Evolutionary conservation across 108 stramenopile species (phyloP), one percentile per base, ranked within the genome.

Genomic region (Cyclotella baltica): DNA sequence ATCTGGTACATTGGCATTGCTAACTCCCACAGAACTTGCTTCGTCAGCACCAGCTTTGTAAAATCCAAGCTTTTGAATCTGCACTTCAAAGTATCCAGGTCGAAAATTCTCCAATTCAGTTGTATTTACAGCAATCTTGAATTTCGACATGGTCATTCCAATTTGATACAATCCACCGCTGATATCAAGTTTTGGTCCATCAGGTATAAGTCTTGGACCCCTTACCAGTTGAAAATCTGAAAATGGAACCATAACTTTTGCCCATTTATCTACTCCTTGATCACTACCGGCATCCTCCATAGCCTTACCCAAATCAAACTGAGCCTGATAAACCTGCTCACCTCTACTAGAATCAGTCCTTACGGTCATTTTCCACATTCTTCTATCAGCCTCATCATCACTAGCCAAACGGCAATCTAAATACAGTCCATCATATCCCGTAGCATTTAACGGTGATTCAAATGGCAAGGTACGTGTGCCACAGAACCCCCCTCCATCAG

Each of bases 401-500:
- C 90, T 91, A 4, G 76, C 84, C 47, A 93, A 69, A 23, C 80
- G 76, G 36, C 87, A 87, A 52, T 85, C 68, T 8, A 90, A 13
- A 75, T 85, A 93, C 33, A 93, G 56, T 22, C 92, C 92, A 30
- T 90, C 83, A 16, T 78, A 64, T 27, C 67, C 69, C 11, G 64
- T 62, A 18, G 73, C 86, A 43, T 87, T 61, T n/a, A 94, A 64
- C 48, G 90, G 81, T 29, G 80, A 51, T 33, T 52, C 36, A 51
- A 94, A 94, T 8, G 93, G 90, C 18, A 90, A 47, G 15, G 93
- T 92, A 9, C 93, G 72, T 31, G 85, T 84, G 19, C 93, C 93
- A 69, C 90, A 92, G 64, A 94, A 94, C 22, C 93, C 93, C 4
- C 88, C 93, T 51, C 93, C 93, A 63, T 93, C 90, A 1, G 77